Conservation (phyloP, 306 rosid species). For the Gastrolobium villosum region DNA sequence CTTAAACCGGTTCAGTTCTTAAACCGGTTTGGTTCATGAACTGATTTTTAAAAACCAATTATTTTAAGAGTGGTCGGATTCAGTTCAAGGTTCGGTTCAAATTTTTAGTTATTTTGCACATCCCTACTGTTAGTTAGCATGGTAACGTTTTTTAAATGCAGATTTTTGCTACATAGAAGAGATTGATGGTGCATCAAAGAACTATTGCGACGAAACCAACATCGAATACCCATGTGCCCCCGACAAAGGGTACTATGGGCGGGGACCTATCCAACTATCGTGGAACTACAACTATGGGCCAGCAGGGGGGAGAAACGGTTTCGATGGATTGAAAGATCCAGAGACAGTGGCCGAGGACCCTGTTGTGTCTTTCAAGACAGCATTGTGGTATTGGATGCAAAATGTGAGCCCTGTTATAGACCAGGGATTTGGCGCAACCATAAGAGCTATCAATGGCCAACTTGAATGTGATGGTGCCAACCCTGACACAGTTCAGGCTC, state of each 20-base stretch:
- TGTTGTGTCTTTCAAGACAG: conserved; percentile 76
- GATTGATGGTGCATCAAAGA: conserved; percentile 77
- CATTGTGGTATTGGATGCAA: conserved; percentile 89
- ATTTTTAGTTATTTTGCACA: too few relatives aligned
- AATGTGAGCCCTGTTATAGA: conserved; percentile 62
- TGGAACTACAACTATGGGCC: conserved; percentile 95
- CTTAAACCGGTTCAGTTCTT: too few relatives aligned
- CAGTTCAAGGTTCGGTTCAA: too few relatives aligned
- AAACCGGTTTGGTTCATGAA: too few relatives aligned
- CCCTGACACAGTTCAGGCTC: conserved; percentile 55
- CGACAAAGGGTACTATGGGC: conserved; percentile 77
- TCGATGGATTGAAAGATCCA: conserved; percentile 77
- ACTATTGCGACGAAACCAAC: conserved; percentile 78
- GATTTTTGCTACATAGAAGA: conserved; percentile 92
- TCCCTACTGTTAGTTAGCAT: too few relatives aligned
- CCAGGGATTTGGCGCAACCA: conserved; percentile 86
- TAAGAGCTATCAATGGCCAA: conserved; percentile 74
- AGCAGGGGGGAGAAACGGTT: conserved; percentile 66
- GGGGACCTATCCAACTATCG: conserved; percentile 89
- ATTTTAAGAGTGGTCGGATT: too few relatives aligned
- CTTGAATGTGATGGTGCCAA: conserved; percentile 76
- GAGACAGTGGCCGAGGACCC: conserved; percentile 77
- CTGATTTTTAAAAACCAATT: too few relatives aligned
- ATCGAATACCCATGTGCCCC: conserved; percentile 75
- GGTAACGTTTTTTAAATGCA: conserved; percentile 2